phyloP scores from a whole-genome alignment of 305 asterid genomes.

The Fraxinus xanthoxyloides region DNA sequence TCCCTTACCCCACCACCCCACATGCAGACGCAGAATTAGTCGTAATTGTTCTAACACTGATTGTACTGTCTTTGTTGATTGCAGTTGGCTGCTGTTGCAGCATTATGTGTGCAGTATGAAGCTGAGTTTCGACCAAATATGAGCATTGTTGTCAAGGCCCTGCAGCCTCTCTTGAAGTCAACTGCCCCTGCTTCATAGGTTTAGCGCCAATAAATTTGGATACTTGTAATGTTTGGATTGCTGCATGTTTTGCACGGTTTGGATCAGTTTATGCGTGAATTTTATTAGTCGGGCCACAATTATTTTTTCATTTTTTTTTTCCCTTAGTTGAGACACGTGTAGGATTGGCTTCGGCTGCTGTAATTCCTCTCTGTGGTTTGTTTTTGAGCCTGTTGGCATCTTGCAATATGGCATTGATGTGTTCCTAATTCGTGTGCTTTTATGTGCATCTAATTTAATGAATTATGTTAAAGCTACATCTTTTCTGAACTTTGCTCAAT shows the following conservation, averaged over 20 bases:
- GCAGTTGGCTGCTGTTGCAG: slow-evolving; percentile 80
- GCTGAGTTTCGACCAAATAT: slow-evolving; percentile 80
- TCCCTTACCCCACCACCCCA: background rate
- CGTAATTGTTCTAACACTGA: background rate
- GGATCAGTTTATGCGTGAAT: slow-evolving; percentile 4
- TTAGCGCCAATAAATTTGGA: slow-evolving; percentile 3
- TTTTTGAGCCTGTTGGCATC: background rate
- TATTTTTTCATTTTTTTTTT: slow-evolving; percentile 10
- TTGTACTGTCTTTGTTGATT: slow-evolving; percentile 10
- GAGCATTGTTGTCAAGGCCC: slow-evolving; percentile 78
- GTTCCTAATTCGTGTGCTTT: slow-evolving; percentile 20
- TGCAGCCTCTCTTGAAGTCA: slow-evolving; percentile 65
- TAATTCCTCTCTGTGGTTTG: slow-evolving; percentile 28
- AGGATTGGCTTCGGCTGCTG: slow-evolving; percentile 17
- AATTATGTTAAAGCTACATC: background rate
- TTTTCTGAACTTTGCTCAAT: background rate
- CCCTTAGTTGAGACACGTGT: slow-evolving; percentile 25
- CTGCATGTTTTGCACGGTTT: slow-evolving; percentile 25
- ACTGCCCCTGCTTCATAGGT: slow-evolving; percentile 38
- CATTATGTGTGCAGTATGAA: slow-evolving; percentile 74
- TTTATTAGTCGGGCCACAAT: slow-evolving; percentile 5
- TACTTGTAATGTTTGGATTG: slow-evolving; percentile 13
- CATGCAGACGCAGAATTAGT: background rate
- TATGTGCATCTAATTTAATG: background rate
- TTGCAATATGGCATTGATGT: slow-evolving; percentile 20